A percentile compares a stretch with the other conserved stretches of the same genome.
phyloP scores from a whole-genome alignment of 768 basidiomycete genomes.

The Tephrocybe sp. region DNA sequence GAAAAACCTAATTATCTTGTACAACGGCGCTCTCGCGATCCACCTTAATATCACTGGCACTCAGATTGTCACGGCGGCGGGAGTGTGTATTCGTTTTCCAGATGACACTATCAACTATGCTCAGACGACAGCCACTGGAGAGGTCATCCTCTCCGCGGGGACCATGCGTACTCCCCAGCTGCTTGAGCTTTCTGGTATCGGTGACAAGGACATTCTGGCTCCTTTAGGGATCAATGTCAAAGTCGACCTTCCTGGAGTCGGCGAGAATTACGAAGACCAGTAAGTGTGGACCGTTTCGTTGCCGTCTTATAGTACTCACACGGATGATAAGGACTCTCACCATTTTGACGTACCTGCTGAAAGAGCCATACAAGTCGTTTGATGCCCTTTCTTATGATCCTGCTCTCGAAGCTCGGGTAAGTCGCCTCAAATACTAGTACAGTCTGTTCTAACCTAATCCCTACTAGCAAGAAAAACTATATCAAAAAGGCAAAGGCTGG shows the following conservation, averaged over 20 bases:
- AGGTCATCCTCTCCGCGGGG: slow-evolving; percentile 31
- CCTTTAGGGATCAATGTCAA: slow-evolving; percentile 25
- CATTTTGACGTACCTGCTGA: slow-evolving; percentile 30
- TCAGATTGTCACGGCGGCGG: slow-evolving; percentile 16
- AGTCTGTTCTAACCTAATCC: neutral
- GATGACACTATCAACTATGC: slow-evolving; percentile 22
- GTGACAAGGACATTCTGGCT: slow-evolving; percentile 20
- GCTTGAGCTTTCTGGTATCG: slow-evolving; percentile 34
- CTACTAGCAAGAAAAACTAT: slow-evolving; percentile 27
- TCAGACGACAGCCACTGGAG: slow-evolving; percentile 16
- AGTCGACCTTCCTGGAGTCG: slow-evolving; percentile 33
- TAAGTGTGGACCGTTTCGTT: slow-evolving; percentile 2
- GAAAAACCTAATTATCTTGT: slow-evolving; percentile 23
- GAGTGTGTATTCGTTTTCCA: slow-evolving; percentile 26
- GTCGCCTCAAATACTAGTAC: neutral
- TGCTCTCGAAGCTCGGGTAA: slow-evolving; percentile 26
- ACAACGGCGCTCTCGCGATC: slow-evolving; percentile 23
- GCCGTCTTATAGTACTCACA: neutral
- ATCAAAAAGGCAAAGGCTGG: slow-evolving; percentile 26
- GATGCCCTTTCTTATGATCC: slow-evolving; percentile 30
- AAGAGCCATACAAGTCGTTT: slow-evolving; percentile 27
- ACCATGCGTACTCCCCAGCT: slow-evolving; percentile 34
- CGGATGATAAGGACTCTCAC: slow-evolving; percentile 23
- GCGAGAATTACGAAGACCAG: slow-evolving; percentile 35
- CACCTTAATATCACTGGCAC: slow-evolving; percentile 16